Conservation (phyloP, 331 rosid genomes). For the Dryas integrifolia region DNA sequence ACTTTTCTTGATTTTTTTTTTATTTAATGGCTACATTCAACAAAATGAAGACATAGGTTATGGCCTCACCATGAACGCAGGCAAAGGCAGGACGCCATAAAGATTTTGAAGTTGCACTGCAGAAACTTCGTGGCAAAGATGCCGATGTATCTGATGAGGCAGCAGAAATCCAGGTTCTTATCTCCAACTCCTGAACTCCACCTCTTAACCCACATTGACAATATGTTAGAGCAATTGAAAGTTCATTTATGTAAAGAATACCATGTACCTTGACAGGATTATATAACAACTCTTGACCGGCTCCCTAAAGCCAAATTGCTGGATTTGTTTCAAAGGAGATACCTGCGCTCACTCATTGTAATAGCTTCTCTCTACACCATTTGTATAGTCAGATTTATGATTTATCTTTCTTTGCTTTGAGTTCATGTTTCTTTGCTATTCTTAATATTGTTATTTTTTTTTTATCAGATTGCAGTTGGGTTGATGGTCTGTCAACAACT, state of each 20-base stretch:
- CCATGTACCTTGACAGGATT: constrained; percentile 53
- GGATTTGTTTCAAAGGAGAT: constrained; percentile 78
- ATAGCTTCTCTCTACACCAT: constrained; percentile 22
- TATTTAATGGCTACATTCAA: not conserved
- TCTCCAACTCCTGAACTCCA: constrained; percentile 13
- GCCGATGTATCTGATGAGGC: constrained; percentile 67
- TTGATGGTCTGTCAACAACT: constrained; percentile 85
- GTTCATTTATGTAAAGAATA: not conserved
- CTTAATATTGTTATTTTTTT: not conserved
- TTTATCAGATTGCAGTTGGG: constrained; percentile 71
- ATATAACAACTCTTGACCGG: constrained; percentile 56
- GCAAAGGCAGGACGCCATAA: constrained; percentile 57
- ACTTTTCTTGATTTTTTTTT: not conserved
- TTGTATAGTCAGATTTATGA: not conserved
- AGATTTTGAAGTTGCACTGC: constrained; percentile 60
- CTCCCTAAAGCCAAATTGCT: constrained; percentile 68
- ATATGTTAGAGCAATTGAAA: constrained; percentile 8
- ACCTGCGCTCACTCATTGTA: constrained; percentile 64
- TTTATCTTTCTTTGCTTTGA: constrained; percentile 4
- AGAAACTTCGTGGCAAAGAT: constrained; percentile 72
- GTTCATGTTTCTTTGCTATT: not conserved
- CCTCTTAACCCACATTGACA: not conserved
- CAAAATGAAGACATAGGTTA: constrained; percentile 4
- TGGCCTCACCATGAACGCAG: constrained; percentile 33
- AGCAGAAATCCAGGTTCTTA: constrained; percentile 69